Evolutionary conservation across 139 green algal genomes (phyloP).

Genomic region (Nannochloris sp.): DNA sequence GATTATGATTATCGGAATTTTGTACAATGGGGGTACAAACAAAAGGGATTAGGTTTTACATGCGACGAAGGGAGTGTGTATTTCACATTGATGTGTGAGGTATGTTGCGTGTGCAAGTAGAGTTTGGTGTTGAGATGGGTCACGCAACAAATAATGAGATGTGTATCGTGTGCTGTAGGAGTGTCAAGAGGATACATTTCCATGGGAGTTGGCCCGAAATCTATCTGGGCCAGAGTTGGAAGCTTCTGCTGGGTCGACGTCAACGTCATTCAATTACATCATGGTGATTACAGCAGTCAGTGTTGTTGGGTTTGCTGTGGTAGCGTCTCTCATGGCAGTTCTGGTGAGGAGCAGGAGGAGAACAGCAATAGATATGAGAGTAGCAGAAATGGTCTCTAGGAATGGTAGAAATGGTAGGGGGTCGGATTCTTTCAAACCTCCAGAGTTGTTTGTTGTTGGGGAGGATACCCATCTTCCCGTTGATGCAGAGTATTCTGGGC

Average conservation of each 20-base stretch:
- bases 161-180: not conserved
- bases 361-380: not conserved
- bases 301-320: constrained; percentile 3
- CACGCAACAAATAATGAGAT: not conserved
- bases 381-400: not conserved
- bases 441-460: constrained; percentile 13
- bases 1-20: constrained; percentile 10
- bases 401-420: not conserved
- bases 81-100: constrained; percentile 1
- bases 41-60: not conserved
- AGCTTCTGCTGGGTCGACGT: not conserved
- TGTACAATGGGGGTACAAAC: constrained; percentile 5
- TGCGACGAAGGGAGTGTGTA: not conserved
- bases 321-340: not conserved
- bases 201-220: constrained; percentile 4
- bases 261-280: constrained; percentile 1
- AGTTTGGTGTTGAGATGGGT: not conserved
- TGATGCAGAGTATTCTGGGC: not conserved
- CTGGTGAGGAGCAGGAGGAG: constrained; percentile 3
- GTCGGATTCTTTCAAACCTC: constrained; percentile 6
- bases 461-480: not conserved
- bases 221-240: not conserved
- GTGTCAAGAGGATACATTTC: constrained; percentile 5
- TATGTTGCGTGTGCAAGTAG: not conserved
- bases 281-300: constrained; percentile 12